Base-by-base conservation (phyloP, 495 filamentous ascomycete genomes). In the Daldinia grandis region DNA sequence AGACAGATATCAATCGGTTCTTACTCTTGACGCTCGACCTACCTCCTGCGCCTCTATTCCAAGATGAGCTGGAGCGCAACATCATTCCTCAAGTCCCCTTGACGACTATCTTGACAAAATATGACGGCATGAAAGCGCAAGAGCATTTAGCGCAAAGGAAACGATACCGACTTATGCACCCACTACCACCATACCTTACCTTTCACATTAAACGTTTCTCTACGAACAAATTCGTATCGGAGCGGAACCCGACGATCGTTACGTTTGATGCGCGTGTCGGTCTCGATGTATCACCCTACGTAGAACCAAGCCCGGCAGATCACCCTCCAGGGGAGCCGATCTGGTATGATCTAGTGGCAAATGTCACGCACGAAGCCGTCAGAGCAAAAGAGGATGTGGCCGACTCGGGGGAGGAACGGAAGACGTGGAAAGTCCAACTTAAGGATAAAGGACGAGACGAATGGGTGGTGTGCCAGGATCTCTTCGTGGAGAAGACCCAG, bases 131-230 rank as follows among this genome's bases (percentile, higher is more conserved):
- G 21, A 89, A 88, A 25, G 88, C 93, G 2, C 95, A 97, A 75
- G 95, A 98, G 73, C 93, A 94, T 70, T 84, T 94, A 59, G 89
- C 92, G 62, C 90, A 92, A 62, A 89, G 95, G 55, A 90, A 92
- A 69, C 88, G 95, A 42, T 97, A 98, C 79, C 90, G 96, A 7
- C 86, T 99, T 2, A 84, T 97, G 49, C 95, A 97, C 76, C 96
- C 96, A 1, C 85, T 98, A 0, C 95, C 95, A 0, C 96, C 94
- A 1, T 98, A 90, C 74, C 86, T 99, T 17, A 83, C 96, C 37
- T 95, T 99, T 82, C 94, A 98, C 81, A 90, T 99, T 84, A 98
- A 98, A 80, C 92, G 95, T 42, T 99, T 99, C 87, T 91, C 88
- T 74, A 87, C 90, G 64, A 99, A 99, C 83, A 95, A 97, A 69